A percentile compares a stretch with the other conserved stretches of the same genome.
phyloP scores from a whole-genome alignment of 257 asterid species.

The Oldenlandia corymbosa region DNA sequence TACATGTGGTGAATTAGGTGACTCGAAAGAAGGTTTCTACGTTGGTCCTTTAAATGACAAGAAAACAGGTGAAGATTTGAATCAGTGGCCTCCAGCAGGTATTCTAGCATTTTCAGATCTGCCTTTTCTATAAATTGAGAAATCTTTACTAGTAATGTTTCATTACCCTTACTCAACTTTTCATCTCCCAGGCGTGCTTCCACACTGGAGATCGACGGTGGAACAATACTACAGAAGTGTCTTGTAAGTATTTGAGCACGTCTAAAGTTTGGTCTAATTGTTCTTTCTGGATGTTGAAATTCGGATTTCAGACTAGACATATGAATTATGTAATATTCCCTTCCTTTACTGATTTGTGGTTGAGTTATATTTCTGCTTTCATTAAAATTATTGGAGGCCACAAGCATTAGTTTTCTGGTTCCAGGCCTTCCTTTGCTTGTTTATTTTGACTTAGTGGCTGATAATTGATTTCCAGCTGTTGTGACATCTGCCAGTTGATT shows the following conservation, averaged over 20 bases:
- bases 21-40: constrained; percentile 51
- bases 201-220: constrained; percentile 49
- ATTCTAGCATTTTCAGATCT: background rate
- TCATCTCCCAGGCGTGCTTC: constrained; percentile 32
- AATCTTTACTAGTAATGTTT: background rate
- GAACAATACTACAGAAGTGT: constrained; percentile 40
- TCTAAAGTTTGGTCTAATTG: background rate
- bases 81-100: constrained; percentile 67
- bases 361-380: too few relatives aligned
- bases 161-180: background rate
- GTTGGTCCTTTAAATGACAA: constrained; percentile 40
- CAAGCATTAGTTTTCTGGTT: too few relatives aligned
- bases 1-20: constrained; percentile 32
- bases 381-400: too few relatives aligned
- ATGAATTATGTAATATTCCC: background rate
- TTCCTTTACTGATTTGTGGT: too few relatives aligned
- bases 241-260: constrained; percentile 30
- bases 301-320: background rate
- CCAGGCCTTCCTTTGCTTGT: too few relatives aligned
- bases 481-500: background rate
- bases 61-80: constrained; percentile 19
- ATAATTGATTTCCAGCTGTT: background rate
- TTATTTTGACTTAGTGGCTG: background rate
- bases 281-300: background rate
- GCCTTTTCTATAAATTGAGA: background rate